A percentile compares a stretch with the other conserved stretches of the same genome.
These are phyloP conservation scores for Glonium stellatum DNA, from an alignment of 495 filamentous ascomycete genomes.

Conservation along the genomic window DNA sequence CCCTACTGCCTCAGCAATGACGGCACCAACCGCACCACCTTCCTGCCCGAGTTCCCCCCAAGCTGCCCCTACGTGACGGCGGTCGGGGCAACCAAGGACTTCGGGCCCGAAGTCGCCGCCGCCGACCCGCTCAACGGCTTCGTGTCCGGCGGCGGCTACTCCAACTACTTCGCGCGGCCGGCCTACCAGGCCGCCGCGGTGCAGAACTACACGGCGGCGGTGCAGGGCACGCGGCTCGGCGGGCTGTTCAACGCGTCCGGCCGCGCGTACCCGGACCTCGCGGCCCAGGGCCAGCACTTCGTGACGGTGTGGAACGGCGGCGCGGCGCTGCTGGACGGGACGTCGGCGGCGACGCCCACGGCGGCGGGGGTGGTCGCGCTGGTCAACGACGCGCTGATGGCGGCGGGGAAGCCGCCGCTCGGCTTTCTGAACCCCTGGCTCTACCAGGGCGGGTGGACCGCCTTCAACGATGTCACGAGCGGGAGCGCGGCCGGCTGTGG, in stretches of 20 bases:
- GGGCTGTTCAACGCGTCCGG: constrained; percentile 31
- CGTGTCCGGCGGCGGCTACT: constrained; percentile 33
- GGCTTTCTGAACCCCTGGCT: constrained; percentile 37
- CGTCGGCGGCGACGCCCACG: constrained; percentile 28
- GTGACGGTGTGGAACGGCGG: constrained; percentile 23
- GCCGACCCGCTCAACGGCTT: constrained; percentile 7
- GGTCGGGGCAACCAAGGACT: constrained; percentile 29
- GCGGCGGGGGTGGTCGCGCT: constrained; percentile 30
- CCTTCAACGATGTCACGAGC: constrained; percentile 28
- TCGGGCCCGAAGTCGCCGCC: constrained; percentile 31
- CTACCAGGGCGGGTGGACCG: constrained; percentile 26
- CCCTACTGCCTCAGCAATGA: constrained; percentile 27
- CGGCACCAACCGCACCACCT: constrained; percentile 16
- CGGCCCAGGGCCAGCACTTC: constrained; percentile 28
- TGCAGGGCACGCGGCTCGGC: constrained; percentile 17
- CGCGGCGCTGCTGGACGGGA: constrained; percentile 22
- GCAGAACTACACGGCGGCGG: constrained; percentile 19
- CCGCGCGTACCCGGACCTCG: constrained; percentile 33
- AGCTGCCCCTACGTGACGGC: constrained; percentile 32
- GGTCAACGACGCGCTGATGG: constrained; percentile 32
- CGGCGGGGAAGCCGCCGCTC: constrained; percentile 22
- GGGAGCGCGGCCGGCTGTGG: constrained; percentile 29
- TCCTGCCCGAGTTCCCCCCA: constrained; percentile 31
- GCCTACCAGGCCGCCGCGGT: constrained; percentile 28
- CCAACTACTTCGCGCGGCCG: constrained; percentile 32